Conservation (phyloP, 2,329 filamentous ascomycete species). For the Helotiales sp. region DNA sequence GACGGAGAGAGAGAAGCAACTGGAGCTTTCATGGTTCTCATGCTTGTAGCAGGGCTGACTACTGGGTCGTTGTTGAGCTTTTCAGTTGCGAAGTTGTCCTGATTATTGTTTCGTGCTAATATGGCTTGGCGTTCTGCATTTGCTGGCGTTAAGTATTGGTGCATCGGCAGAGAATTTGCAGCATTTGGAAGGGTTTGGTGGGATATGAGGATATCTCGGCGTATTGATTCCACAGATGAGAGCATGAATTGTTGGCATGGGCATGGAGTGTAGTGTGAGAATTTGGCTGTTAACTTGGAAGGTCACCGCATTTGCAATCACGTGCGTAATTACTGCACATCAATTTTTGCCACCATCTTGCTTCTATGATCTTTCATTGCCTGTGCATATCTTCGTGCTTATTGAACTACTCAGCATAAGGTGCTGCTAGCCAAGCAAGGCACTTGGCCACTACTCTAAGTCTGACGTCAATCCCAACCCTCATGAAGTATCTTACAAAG, state of each 20-base stretch:
- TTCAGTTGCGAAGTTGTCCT: slow-evolving; percentile 49
- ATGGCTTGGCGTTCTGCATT: slow-evolving; percentile 3
- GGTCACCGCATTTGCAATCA: too few species aligned
- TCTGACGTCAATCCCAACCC: too few species aligned
- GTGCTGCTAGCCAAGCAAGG: too few species aligned
- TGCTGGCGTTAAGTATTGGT: neutral
- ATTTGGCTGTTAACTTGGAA: neutral
- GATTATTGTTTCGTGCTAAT: neutral
- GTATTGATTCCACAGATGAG: neutral
- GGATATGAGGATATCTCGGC: neutral
- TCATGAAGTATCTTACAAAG: too few species aligned
- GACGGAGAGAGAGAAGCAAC: slow-evolving; percentile 83
- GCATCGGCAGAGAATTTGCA: neutral
- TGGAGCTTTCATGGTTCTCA: slow-evolving; percentile 91
- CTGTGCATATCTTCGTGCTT: too few species aligned
- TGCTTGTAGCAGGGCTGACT: slow-evolving; percentile 81
- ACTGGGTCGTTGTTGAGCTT: slow-evolving; percentile 91
- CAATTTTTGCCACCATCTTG: neutral
- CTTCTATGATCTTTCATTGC: neutral
- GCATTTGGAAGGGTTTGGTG: neutral
- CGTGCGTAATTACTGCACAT: too few species aligned
- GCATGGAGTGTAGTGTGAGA: neutral
- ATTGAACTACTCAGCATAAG: too few species aligned
- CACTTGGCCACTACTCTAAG: too few species aligned
- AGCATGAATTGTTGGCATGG: neutral